Base-by-base conservation (phyloP, 2,329 filamentous ascomycete genomes). In the Botrytis hyacinthi region DNA sequence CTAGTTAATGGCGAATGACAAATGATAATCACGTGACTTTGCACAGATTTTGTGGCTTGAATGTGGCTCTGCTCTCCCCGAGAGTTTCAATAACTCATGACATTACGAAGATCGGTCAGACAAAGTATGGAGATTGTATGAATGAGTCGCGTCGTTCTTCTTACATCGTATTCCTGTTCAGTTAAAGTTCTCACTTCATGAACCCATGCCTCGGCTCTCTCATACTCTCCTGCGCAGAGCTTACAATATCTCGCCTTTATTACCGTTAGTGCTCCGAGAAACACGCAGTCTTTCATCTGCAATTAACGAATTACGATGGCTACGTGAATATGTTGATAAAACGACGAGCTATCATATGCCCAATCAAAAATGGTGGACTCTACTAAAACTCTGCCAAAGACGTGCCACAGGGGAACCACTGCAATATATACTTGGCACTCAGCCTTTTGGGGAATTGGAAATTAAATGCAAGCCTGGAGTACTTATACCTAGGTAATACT, bases 371-470 rank as follows among this genome's bases (percentile, higher is more conserved):
- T 69, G 48, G 37, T 67, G 62, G 65, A 67, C 59, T 32, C 74
- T 88, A 3, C 76, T 81, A 12, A 75, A 79, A 1, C 81, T 90
- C 10, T 89, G 87, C 75, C 81, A 81, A 6, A 81, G 84, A 67
- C 84, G 90, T 48, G 85, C 86, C 14, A 82, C 81, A 14, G 94
- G 94, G 1, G 88, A 90, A 73, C 96, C 96, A 1, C 83, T 99
- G 48, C 96, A 98, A 81, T 98, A 98, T 80, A 87, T 98, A 35
- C 84, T 99, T 1, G 94, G 94, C 5, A 90, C 91, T 8, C 94
- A 98, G 81, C 96, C 92, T 2, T 98, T 99, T 83, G 95, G 95
- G 0, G 84, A 89, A 7, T 83, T 98, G 26, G 92, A 97, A 60
- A 92, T 99, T 63, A 83, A 87, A 72, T 98, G 95, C 80, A 85